Conservation (phyloP, 352 stramenopile genomes). For the Phytophthora pseudosyringae region DNA sequence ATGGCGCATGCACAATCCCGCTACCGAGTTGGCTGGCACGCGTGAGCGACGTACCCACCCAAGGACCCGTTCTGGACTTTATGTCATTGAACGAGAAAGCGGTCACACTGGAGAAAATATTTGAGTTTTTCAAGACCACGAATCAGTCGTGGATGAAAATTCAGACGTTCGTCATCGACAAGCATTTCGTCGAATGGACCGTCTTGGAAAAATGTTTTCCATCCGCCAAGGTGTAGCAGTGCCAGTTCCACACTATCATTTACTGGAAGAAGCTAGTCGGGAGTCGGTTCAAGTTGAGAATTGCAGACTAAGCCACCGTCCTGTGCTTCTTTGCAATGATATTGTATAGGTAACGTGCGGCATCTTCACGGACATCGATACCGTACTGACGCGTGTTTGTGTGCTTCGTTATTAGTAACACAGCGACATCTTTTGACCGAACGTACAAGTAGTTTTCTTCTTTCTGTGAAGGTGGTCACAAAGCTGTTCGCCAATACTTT, state of each 20-base stretch:
- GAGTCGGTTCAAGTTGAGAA: neutral
- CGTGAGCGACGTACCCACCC: neutral
- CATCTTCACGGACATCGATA: too few species aligned
- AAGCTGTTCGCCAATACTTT: neutral
- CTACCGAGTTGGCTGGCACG: neutral
- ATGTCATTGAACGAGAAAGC: constrained; percentile 4
- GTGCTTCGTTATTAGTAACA: too few species aligned
- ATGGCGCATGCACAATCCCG: neutral
- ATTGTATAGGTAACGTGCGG: too few species aligned
- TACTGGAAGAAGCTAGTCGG: neutral
- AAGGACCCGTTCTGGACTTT: neutral
- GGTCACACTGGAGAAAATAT: neutral
- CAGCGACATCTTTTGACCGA: neutral
- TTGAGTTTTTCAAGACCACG: neutral
- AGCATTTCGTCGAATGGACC: neutral
- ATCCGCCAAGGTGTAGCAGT: neutral
- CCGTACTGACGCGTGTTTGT: too few species aligned
- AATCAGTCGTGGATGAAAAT: neutral
- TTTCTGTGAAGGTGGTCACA: neutral
- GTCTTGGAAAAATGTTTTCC: neutral
- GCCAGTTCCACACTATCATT: neutral
- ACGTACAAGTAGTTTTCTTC: neutral
- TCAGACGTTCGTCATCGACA: neutral
- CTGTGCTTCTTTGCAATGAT: too few species aligned
- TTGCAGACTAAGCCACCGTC: too few species aligned